These are phyloP conservation scores for Amniculicola lignicola DNA, from an alignment of 495 filamentous ascomycete genomes.

Conservation along the genomic window DNA sequence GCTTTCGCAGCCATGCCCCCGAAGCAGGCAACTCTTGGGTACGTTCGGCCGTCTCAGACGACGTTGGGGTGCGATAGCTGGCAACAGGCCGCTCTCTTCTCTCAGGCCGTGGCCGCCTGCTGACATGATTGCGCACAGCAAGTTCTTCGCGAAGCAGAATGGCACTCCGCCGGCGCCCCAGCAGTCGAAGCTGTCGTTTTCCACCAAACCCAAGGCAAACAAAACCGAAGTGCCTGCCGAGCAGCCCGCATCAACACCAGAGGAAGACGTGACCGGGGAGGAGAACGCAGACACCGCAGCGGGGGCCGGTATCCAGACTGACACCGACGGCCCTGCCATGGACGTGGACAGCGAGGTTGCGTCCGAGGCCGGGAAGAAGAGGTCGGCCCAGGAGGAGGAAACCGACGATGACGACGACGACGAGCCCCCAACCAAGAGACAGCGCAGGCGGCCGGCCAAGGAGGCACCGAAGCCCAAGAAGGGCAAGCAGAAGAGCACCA, in stretches of 20 bases:
- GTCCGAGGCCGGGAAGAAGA: conserved; percentile 16
- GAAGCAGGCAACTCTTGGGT: conserved; percentile 92
- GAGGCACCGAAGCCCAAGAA: neutral
- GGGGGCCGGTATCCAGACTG: conserved; percentile 16
- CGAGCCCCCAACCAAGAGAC: conserved; percentile 29
- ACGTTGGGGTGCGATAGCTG: conserved; percentile 71
- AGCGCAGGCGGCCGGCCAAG: conserved; percentile 22
- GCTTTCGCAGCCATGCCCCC: conserved; percentile 35
- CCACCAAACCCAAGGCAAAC: conserved; percentile 47
- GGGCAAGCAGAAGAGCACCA: conserved; percentile 1
- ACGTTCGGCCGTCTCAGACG: conserved; percentile 75
- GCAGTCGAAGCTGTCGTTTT: conserved; percentile 72
- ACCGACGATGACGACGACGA: conserved; percentile 24
- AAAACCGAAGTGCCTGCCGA: conserved; percentile 3
- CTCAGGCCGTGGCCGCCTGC: conserved; percentile 8
- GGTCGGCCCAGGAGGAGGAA: conserved; percentile 19
- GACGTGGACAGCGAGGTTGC: conserved; percentile 22
- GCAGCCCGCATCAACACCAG: neutral
- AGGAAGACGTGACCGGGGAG: conserved; percentile 23
- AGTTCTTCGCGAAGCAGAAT: conserved; percentile 64
- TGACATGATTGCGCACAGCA: conserved; percentile 50
- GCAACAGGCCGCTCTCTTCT: neutral
- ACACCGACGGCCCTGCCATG: conserved; percentile 20
- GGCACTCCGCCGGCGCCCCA: conserved; percentile 56
- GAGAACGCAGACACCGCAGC: neutral